phyloP scores from a whole-genome alignment of 1,139 yeast genomes.

The Geotrichum europaeum region DNA sequence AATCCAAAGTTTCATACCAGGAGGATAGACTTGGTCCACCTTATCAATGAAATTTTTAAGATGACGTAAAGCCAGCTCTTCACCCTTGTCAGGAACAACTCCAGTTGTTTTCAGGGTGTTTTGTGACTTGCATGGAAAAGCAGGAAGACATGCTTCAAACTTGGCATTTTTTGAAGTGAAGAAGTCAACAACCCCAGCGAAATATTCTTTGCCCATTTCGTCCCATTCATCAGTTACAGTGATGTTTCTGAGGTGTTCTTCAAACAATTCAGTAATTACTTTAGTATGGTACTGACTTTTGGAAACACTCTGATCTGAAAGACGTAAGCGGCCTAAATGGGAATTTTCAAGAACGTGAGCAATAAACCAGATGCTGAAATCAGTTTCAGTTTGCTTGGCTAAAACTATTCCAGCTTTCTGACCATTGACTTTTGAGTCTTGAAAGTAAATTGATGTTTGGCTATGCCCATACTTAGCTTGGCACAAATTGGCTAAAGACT shows the following conservation, averaged over 20 bases:
- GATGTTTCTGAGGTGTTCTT: conserved; percentile 13
- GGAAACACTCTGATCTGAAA: background rate
- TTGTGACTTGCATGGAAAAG: conserved; percentile 18
- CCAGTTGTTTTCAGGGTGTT: conserved; percentile 17
- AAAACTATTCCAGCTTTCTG: conserved; percentile 13
- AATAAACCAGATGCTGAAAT: conserved; percentile 16
- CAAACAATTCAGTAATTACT: conserved; percentile 11
- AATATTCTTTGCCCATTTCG: conserved; percentile 7
- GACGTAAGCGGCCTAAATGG: background rate
- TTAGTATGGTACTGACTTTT: background rate
- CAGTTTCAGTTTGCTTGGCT: background rate
- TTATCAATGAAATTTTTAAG: conserved; percentile 3
- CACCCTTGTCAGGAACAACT: conserved; percentile 16
- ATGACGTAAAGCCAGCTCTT: conserved; percentile 16
- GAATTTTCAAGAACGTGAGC: conserved; percentile 6
- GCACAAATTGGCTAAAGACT: background rate
- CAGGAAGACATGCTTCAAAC: conserved; percentile 18
- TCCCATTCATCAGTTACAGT: conserved; percentile 15
- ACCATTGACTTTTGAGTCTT: background rate
- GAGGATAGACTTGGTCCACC: conserved; percentile 12
- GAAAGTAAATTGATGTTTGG: background rate
- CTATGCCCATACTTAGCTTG: conserved; percentile 1
- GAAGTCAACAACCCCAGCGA: conserved; percentile 7
- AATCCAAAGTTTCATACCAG: conserved; percentile 18
- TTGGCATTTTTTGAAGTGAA: conserved; percentile 9